These are phyloP conservation scores for Paramecium tetraurelia DNA, from an alignment of 73 alveolate species.

Conservation along the genomic window DNA sequence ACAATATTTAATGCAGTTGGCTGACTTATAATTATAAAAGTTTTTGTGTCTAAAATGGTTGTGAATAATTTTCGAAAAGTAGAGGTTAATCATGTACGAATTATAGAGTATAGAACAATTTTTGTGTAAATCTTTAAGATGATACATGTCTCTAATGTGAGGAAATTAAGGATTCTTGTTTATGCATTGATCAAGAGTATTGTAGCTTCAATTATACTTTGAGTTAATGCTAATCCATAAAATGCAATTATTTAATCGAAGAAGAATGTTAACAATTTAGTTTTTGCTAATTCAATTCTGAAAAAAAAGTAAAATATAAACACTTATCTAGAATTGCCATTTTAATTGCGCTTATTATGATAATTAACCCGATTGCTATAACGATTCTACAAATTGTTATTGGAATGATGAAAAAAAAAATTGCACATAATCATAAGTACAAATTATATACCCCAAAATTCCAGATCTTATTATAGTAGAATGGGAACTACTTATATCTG, in stretches of 20 bases:
- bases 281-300: background rate
- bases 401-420: background rate
- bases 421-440: background rate
- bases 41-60: background rate
- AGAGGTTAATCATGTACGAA: background rate
- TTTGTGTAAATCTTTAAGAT: too few species aligned
- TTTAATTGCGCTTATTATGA: background rate
- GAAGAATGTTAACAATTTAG: background rate
- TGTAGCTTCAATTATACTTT: background rate
- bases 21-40: too few species aligned
- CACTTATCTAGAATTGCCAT: background rate
- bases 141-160: too few species aligned
- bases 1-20: background rate
- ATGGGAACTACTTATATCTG: too few species aligned
- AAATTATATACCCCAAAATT: too few species aligned
- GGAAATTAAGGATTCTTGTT: too few species aligned
- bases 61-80: background rate
- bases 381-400: background rate
- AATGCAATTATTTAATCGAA: background rate
- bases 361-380: background rate
- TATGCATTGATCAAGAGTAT: too few species aligned
- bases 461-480: too few species aligned
- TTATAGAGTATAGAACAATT: too few species aligned
- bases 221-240: background rate
- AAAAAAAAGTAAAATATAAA: background rate